Evolutionary conservation across 2,329 filamentous ascomycete genomes (phyloP).

Genomic region (Ophiostoma himal-ulmi): DNA sequence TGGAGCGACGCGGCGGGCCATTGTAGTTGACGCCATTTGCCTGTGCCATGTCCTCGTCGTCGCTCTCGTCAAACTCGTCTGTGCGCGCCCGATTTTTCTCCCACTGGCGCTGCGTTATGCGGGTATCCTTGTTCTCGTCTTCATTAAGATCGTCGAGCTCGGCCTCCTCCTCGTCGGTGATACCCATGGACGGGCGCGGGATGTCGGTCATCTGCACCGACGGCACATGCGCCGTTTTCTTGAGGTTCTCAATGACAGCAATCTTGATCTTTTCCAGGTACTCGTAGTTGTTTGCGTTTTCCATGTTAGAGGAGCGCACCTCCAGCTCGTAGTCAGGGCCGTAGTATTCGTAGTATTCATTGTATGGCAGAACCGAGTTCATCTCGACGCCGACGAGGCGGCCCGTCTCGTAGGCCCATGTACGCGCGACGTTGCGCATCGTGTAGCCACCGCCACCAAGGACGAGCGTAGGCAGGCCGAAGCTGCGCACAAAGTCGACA

Average conservation of each 20-base stretch:
- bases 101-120: conserved; percentile 74
- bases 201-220: conserved; percentile 87
- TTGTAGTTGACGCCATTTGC: conserved; percentile 59
- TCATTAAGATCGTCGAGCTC: conserved; percentile 67
- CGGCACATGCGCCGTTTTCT: conserved; percentile 77
- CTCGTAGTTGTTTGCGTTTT: conserved; percentile 80
- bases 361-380: conserved; percentile 79
- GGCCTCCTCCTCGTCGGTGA: conserved; percentile 62
- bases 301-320: conserved; percentile 80
- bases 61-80: conserved; percentile 80
- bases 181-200: conserved; percentile 56
- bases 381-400: conserved; percentile 79
- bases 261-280: conserved; percentile 79
- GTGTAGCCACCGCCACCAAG: conserved; percentile 96
- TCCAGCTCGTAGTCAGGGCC: conserved; percentile 86
- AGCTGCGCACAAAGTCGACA: conserved; percentile 83
- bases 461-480: conserved; percentile 79
- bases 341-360: conserved; percentile 97
- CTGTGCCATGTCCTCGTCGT: conserved; percentile 75
- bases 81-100: conserved; percentile 71
- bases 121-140: conserved; percentile 77
- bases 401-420: conserved; percentile 96
- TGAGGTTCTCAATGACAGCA: conserved; percentile 76
- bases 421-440: conserved; percentile 91
- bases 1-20: conserved; percentile 43